A percentile compares a stretch with the other conserved stretches of the same genome.
phyloP scores from a whole-genome alignment of 176 grass and related monocot species.

The Lolium multiflorum region DNA sequence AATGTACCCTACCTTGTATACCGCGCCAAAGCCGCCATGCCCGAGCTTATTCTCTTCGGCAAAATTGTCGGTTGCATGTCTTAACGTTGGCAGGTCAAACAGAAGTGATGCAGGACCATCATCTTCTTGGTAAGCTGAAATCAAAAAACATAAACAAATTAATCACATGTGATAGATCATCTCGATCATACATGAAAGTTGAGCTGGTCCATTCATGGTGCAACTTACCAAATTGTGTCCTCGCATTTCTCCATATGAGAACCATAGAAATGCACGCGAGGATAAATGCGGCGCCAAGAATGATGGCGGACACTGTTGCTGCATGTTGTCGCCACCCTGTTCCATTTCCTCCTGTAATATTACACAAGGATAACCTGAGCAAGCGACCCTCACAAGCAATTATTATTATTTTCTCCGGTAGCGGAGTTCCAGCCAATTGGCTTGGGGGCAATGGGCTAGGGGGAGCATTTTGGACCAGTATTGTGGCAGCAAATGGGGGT shows the following conservation, averaged over 20 bases:
- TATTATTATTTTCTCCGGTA: too few relatives aligned
- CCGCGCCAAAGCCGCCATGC: slow-evolving; percentile 54
- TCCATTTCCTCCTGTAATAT: not conserved
- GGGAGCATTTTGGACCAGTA: too few relatives aligned
- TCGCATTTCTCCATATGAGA: slow-evolving; percentile 7
- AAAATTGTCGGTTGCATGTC: slow-evolving; percentile 59
- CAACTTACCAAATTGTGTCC: slow-evolving; percentile 17
- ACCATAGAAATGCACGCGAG: not conserved
- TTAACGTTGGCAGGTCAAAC: slow-evolving; percentile 48
- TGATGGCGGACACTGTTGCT: not conserved
- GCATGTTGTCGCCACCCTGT: not conserved
- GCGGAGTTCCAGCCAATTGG: too few relatives aligned
- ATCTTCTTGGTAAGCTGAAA: not conserved
- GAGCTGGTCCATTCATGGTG: not conserved
- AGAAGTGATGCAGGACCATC: slow-evolving; percentile 39
- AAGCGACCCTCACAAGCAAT: too few relatives aligned
- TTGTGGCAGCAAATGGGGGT: too few relatives aligned
- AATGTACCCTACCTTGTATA: not conserved
- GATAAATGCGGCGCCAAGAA: slow-evolving; percentile 8
- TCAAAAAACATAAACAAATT: not conserved
- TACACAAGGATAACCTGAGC: too few relatives aligned
- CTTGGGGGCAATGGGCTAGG: too few relatives aligned
- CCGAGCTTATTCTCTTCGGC: slow-evolving; percentile 64
- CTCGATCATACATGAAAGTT: too few relatives aligned
- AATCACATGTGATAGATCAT: too few relatives aligned